Base-by-base conservation (phyloP, 2,329 filamentous ascomycete genomes). In the Akanthomyces dipterigenus region DNA sequence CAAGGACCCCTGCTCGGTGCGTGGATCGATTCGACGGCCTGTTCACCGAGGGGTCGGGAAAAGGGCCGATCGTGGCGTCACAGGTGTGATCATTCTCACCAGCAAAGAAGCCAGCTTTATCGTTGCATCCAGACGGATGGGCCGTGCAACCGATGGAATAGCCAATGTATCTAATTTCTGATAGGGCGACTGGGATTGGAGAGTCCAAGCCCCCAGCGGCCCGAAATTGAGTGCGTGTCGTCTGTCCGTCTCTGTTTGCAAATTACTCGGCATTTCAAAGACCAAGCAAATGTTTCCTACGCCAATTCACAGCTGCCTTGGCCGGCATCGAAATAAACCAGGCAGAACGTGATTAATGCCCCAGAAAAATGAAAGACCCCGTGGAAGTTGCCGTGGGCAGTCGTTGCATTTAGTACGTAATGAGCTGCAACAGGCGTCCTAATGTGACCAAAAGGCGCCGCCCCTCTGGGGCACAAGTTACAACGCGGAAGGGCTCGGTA, bases 21-120 rank as follows among this genome's bases (percentile, higher is more conserved):
- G n/a, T 53, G 20, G 43, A 40, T 53, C 9, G 34, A 53, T 55
- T 24, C 28, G 20, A 31, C 5, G 22, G 54, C 28, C 40, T 12
- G 34, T 24, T 46, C 54, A 56, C 54, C 42, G 42, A 36, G 11
- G n/a, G 34, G 11, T 22, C 5, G 22, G 24, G 46, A 59, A 36
- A 51, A 51, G 56, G 56, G 56, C 46, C 56, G 56, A 51, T 59
- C 56, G 56, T 59, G 56, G 46, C 38, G 46, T 36, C 34, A 51
- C 34, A 12, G 46, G n/a, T 24, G 26, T 16, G 42, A 34, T 42
- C 16, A 12, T 20, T 18, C 9, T 42, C 36, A n/a, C 9, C 22
- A 42, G 36, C 11, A 18, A 42, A 26, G 6, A 42, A 26, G 14
- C 22, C 8, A n/a, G 14, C 34, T 14, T n/a, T 42, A 26, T 54